A percentile compares a stretch with the other conserved stretches of the same genome.
Conservation (phyloP, 108 stramenopile species). For the Aurantiochytrium sp. region DNA sequence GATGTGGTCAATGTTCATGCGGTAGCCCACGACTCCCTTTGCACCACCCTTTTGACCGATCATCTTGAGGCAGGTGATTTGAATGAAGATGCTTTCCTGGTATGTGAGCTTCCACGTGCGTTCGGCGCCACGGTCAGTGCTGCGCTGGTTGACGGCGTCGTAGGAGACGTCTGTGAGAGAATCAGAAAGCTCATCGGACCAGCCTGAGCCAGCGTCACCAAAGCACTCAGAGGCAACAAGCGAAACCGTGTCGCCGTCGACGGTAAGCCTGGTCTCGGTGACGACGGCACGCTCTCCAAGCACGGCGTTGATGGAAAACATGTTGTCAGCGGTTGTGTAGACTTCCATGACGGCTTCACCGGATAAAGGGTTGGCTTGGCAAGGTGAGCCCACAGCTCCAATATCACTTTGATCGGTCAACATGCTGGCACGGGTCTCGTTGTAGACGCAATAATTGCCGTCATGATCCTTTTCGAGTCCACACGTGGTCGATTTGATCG, state of each 20-base stretch:
- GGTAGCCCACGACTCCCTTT: background rate
- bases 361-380: background rate
- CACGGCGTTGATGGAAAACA: background rate
- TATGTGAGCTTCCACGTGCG: background rate
- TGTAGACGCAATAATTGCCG: background rate
- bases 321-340: background rate
- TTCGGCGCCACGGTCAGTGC: background rate
- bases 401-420: background rate
- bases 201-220: background rate
- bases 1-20: background rate
- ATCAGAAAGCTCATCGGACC: background rate
- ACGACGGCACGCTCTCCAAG: conserved; percentile 6
- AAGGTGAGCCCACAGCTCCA: background rate
- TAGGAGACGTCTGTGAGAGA: background rate
- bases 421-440: background rate
- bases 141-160: background rate
- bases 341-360: background rate
- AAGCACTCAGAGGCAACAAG: background rate
- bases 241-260: background rate
- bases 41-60: background rate
- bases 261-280: background rate
- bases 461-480: background rate
- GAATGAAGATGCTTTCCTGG: background rate
- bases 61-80: background rate
- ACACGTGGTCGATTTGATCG: background rate